Base-by-base conservation (phyloP, 371 early-diverging fungal species). In the Umbelopsis sp. region DNA sequence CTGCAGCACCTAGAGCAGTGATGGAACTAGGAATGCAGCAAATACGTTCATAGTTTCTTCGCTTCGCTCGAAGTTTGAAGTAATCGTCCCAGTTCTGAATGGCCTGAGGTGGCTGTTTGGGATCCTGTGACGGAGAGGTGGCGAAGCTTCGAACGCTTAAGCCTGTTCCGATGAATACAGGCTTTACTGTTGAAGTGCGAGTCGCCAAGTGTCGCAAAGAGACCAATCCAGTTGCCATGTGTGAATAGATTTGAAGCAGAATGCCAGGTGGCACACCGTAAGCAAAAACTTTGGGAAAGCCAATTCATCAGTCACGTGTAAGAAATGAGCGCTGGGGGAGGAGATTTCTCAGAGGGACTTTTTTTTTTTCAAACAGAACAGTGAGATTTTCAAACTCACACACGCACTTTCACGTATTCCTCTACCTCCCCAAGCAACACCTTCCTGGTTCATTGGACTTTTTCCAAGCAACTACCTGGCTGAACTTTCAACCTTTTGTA, bases 11-110 rank as follows among this genome's bases (percentile, higher is more conserved):
- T 37, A 92, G 79, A 11, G 91, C 90, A 22, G 83, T 41, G 4
- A 87, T 57, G 0, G 90, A 89, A 25, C 87, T 87, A 1, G 93
- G 89, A 20, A 88, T 76, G 45, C 84, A 86, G 16, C 88, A 84
- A 37, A 84, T 77, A 12, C 91, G 84, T 76, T 94, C 95, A 72
- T 82, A 89, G 67, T 82, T 82, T 57, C 89, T 89, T 45, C 91
- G 87, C 50, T 87, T 87, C 63, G 84, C 81, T 64, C 94, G 92
- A 70, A 94, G 73, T 35, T 80, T 75, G 76, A 96, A 96, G 76
- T 93, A 96, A 63, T 90, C 88, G 35, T 88, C 79, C 94, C 94
- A 94, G 48, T 86, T 48, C 18, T 79, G 29, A 76, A 72, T 66
- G 80, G 37, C 24, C 20, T 35, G 18, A 38, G 35, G 29, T 35